These are phyloP conservation scores for Verticillium dahliae DNA, from an alignment of 2,329 filamentous ascomycete species.

Conservation along the genomic window DNA sequence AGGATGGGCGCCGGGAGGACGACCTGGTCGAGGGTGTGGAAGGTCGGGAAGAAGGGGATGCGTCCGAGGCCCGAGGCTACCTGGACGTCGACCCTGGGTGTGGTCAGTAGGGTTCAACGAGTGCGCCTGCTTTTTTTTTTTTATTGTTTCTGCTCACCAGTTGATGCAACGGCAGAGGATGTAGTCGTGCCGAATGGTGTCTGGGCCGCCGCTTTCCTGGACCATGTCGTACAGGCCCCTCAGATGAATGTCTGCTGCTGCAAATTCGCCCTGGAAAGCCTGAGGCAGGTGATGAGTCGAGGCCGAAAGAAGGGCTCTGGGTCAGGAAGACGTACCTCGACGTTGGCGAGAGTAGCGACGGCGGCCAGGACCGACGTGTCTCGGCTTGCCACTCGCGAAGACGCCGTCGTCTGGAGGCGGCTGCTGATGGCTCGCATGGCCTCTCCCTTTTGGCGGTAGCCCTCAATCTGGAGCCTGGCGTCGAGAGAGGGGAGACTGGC, in stretches of 20 bases:
- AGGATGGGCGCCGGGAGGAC: constrained; percentile 6
- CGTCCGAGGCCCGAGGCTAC: constrained; percentile 12
- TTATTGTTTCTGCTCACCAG: constrained; percentile 1
- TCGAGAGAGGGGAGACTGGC: constrained; percentile 7
- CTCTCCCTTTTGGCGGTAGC: constrained; percentile 11
- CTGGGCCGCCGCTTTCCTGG: constrained; percentile 7
- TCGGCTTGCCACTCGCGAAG: background rate
- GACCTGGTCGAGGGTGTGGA: constrained; percentile 12
- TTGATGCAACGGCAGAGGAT: constrained; percentile 13
- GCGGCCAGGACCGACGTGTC: constrained; percentile 7
- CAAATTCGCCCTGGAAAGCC: constrained; percentile 12
- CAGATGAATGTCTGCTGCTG: constrained; percentile 9
- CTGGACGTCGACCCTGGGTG: constrained; percentile 5
- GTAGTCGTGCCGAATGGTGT: constrained; percentile 11
- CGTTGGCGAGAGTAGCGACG: constrained; percentile 8
- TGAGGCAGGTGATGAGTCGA: background rate
- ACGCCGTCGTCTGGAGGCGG: constrained; percentile 2
- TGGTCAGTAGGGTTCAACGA: background rate
- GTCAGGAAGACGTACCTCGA: constrained; percentile 4
- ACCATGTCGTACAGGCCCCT: constrained; percentile 9
- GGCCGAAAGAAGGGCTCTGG: background rate
- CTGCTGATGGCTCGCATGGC: constrained; percentile 8
- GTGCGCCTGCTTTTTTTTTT: background rate
- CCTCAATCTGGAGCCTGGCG: constrained; percentile 6
- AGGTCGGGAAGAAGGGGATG: constrained; percentile 10